Evolutionary conservation across 1,284 basidiomycete genomes (phyloP).

Genomic region (Pyrrhoderma noxium): DNA sequence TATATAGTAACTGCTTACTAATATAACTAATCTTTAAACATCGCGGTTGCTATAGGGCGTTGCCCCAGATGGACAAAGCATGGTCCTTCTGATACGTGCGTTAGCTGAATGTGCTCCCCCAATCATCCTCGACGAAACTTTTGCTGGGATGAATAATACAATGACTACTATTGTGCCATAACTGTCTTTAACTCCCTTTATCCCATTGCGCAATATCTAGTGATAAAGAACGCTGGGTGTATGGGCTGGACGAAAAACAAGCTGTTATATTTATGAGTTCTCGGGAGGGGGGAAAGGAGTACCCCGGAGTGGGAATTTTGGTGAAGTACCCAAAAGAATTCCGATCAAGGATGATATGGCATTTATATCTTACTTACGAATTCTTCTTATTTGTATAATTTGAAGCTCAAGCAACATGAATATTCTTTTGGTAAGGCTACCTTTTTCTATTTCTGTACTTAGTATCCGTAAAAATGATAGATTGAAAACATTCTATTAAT

Average conservation of each 20-base stretch:
- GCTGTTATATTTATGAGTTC: slow-evolving; percentile 82
- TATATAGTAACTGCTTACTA: too few relatives aligned
- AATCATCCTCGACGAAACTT: slow-evolving; percentile 83
- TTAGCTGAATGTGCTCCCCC: slow-evolving; percentile 63
- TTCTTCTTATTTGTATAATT: neutral
- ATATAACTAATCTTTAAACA: too few relatives aligned
- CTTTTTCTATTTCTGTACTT: too few relatives aligned
- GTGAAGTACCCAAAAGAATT: too few relatives aligned
- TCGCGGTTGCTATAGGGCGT: too few relatives aligned
- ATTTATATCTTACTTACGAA: neutral
- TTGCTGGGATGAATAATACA: slow-evolving; percentile 80
- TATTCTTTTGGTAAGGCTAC: too few relatives aligned
- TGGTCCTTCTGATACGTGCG: slow-evolving; percentile 80
- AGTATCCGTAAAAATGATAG: too few relatives aligned
- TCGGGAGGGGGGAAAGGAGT: slow-evolving; percentile 87
- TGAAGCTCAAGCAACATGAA: too few relatives aligned
- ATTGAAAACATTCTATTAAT: too few relatives aligned
- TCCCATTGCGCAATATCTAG: too few relatives aligned
- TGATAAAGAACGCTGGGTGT: slow-evolving; percentile 20
- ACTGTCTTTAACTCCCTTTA: slow-evolving; percentile 39
- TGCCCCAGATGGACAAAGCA: slow-evolving; percentile 69
- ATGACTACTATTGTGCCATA: slow-evolving; percentile 61
- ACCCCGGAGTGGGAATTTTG: slow-evolving; percentile 42
- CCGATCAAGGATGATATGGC: neutral
- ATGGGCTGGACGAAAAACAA: slow-evolving; percentile 54